These are phyloP conservation scores for Gossypium raimondii DNA, from an alignment of 345 rosid species.

Conservation along the genomic window DNA sequence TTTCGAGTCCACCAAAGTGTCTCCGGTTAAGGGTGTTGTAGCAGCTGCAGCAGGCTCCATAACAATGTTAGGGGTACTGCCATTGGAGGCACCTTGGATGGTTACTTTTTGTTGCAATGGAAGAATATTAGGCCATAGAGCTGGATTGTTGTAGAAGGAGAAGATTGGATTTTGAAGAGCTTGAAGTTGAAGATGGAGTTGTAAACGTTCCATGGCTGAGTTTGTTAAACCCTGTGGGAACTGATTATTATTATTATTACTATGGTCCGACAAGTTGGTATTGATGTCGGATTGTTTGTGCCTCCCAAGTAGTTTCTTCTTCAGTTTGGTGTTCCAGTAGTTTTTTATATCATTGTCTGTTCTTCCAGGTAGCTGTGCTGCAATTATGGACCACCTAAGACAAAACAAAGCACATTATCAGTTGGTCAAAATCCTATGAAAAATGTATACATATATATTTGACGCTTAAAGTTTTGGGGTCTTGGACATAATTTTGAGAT, in stretches of 20 bases:
- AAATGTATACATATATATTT: constrained; percentile 6
- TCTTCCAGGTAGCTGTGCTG: constrained; percentile 96
- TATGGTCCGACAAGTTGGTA: neutral
- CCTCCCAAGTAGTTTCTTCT: constrained; percentile 88
- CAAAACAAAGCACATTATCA: neutral
- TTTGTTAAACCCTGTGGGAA: constrained; percentile 51
- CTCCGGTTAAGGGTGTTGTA: neutral
- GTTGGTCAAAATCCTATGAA: neutral
- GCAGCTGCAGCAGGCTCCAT: constrained; percentile 14
- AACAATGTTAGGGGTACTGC: constrained; percentile 15
- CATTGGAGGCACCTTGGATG: constrained; percentile 27
- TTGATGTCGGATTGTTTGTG: constrained; percentile 52
- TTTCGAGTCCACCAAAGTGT: constrained; percentile 17
- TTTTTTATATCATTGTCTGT: constrained; percentile 98
- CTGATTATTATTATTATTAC: constrained; percentile 1
- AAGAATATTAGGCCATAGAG: constrained; percentile 73
- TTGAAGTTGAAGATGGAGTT: constrained; percentile 91
- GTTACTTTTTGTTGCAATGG: constrained; percentile 44
- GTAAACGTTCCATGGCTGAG: constrained; percentile 85
- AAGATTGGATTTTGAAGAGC: constrained; percentile 50
- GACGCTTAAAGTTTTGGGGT: neutral
- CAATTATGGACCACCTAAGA: constrained; percentile 95
- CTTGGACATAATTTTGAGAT: constrained; percentile 1
- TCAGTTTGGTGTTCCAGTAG: constrained; percentile 95
- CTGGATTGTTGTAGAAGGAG: constrained; percentile 56